phyloP scores from a whole-genome alignment of 331 rosid genomes.

The Malus hybrid region DNA sequence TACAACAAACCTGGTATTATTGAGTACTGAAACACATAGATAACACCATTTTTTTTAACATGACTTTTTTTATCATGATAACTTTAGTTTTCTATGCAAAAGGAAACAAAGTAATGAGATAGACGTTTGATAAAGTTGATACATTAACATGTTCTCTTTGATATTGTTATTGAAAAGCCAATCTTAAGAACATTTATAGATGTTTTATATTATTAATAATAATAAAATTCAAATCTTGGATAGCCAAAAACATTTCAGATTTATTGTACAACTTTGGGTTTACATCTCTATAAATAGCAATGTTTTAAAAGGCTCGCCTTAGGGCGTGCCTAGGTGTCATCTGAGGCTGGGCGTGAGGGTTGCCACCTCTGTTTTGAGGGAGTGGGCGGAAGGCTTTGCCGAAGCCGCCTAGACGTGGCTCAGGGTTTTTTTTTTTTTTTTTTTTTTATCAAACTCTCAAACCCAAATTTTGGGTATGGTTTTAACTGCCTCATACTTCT shows the following conservation, averaged over 20 bases:
- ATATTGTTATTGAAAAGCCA: not conserved
- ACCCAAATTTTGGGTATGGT: no score
- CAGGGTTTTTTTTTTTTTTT: no score
- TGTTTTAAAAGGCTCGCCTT: no score
- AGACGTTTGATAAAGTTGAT: not conserved
- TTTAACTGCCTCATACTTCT: no score
- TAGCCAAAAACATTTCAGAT: not conserved
- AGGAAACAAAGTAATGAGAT: not conserved
- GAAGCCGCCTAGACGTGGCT: no score
- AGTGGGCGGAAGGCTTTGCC: no score
- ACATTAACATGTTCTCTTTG: not conserved
- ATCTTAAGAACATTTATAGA: not conserved
- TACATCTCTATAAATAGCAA: not conserved
- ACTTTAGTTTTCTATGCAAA: not conserved
- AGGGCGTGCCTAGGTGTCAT: no score
- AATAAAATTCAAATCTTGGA: not conserved
- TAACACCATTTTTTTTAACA: not conserved
- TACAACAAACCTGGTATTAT: not conserved
- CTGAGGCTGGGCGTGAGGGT: no score
- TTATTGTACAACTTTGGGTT: not conserved
- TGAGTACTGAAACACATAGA: not conserved
- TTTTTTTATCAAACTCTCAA: no score
- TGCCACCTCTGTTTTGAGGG: no score
- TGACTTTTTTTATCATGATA: not conserved
- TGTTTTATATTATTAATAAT: not conserved